Base-by-base conservation (phyloP, 495 filamentous ascomycete species). In the Neurospora africana region DNA sequence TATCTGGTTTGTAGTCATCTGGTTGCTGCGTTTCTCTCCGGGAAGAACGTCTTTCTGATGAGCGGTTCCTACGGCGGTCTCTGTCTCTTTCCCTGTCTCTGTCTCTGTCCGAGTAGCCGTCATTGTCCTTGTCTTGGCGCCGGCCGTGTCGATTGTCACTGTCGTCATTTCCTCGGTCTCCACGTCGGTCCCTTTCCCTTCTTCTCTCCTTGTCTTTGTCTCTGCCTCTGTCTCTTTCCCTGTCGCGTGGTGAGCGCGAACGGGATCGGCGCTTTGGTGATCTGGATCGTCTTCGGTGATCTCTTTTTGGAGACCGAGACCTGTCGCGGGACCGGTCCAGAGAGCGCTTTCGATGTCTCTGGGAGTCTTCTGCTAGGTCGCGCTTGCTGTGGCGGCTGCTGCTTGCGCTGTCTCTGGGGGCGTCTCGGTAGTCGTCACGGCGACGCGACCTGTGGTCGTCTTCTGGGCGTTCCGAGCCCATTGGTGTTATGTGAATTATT, bases 181-280 rank as follows among this genome's bases (percentile, higher is more conserved):
- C 61, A 37, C 19, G 47, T n/a, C 72, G 70, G 4, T 61, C 72
- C 11, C 58, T 71, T 21, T 71, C 72, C n/a, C 68, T 40, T 13
- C 35, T 71, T 4, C 74, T 44, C n/a, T 74, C 75, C 30, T 70
- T 68, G 39, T 72, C 74, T 30, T 72, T 69, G 19, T 77, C 74
- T 38, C 68, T 53, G 19, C 72, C 74, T 72, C 65, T 69, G 38
- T 33, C 71, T 72, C 23, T 74, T 69, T 35, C 72, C 61, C n/a
- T 78, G 75, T 39, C 72, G 73, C 53, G 27, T 33, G 53, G 53
- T 19, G 53, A 65, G 27, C 27, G 27, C 5, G 78, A 79, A 21
- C 72, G 79, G 17, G 83, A 82, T 72, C 78, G 78, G n/a, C 74
- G 78, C 39, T 77, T 73, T 21, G 82, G 82, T 19, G 82, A 81